Percentiles rank a stretch among this genome's conserved stretches.
Conservation (phyloP, 768 basidiomycete species). For the Mycena metata region DNA sequence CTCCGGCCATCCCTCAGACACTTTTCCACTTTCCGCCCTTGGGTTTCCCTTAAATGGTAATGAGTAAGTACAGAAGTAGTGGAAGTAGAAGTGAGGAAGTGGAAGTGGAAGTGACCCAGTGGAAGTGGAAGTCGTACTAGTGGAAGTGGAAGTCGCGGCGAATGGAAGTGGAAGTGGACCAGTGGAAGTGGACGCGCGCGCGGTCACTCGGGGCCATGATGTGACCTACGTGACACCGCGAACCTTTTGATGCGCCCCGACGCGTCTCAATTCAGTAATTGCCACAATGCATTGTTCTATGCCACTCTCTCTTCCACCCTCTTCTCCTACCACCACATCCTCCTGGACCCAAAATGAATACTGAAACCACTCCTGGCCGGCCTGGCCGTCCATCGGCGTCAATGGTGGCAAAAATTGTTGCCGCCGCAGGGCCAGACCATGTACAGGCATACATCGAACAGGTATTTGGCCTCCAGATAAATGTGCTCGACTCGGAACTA, state of each 20-base stretch:
- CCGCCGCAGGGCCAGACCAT: neutral
- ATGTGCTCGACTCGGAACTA: neutral
- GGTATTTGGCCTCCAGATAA: neutral
- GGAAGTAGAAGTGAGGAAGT: too few relatives aligned
- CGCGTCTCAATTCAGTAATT: slow-evolving; percentile 2
- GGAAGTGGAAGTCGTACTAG: too few relatives aligned
- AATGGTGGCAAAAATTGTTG: neutral
- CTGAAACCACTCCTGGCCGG: neutral
- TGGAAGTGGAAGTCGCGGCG: too few relatives aligned
- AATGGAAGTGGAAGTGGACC: too few relatives aligned
- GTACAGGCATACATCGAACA: neutral
- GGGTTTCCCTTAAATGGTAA: too few relatives aligned
- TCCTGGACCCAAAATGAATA: neutral
- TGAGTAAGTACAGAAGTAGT: too few relatives aligned
- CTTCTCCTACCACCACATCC: neutral
- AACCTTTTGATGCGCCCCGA: slow-evolving; percentile 2
- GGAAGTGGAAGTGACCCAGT: too few relatives aligned
- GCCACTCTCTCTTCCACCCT: neutral
- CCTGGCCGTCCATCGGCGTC: neutral
- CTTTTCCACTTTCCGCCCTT: too few relatives aligned
- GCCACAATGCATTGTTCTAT: neutral
- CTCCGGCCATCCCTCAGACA: too few relatives aligned
- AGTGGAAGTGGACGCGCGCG: neutral
- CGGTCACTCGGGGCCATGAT: neutral
- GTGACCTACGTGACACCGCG: neutral